These are phyloP conservation scores for Speleostelium caveatum DNA, from an alignment of 78 protist genomes.

Conservation along the genomic window DNA sequence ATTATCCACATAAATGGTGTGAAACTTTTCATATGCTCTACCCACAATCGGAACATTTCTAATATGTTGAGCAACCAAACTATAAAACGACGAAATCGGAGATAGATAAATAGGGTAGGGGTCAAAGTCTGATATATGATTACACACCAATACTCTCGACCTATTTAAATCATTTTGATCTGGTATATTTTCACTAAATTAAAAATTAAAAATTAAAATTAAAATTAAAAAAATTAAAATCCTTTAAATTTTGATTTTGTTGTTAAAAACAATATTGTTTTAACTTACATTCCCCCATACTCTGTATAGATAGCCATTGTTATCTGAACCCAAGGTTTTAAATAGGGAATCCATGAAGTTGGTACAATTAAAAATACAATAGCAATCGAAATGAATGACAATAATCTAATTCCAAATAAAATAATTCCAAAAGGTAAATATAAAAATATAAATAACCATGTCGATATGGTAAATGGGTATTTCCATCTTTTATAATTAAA, in stretches of 20 bases:
- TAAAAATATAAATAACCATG: conserved; percentile 17
- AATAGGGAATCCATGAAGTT: neutral
- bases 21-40: conserved; percentile 13
- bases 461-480: conserved; percentile 19
- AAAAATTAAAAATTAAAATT: neutral
- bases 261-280: neutral
- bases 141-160: conserved; percentile 32
- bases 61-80: conserved; percentile 50
- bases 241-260: too few relatives aligned
- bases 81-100: neutral
- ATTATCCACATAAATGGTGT: conserved; percentile 42
- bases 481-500: conserved; percentile 49
- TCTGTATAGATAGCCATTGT: conserved; percentile 15
- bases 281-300: conserved; percentile 9
- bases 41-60: conserved; percentile 59
- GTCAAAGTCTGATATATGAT: conserved; percentile 61
- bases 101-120: conserved; percentile 52
- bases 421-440: conserved; percentile 41
- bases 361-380: neutral
- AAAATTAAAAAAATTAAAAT: neutral
- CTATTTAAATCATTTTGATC: neutral
- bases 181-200: conserved; percentile 17
- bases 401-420: conserved; percentile 32
- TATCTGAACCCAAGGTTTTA: neutral
- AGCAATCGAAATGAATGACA: neutral